Conservation (phyloP, 768 basidiomycete species). For the Lactarius akahatsu region DNA sequence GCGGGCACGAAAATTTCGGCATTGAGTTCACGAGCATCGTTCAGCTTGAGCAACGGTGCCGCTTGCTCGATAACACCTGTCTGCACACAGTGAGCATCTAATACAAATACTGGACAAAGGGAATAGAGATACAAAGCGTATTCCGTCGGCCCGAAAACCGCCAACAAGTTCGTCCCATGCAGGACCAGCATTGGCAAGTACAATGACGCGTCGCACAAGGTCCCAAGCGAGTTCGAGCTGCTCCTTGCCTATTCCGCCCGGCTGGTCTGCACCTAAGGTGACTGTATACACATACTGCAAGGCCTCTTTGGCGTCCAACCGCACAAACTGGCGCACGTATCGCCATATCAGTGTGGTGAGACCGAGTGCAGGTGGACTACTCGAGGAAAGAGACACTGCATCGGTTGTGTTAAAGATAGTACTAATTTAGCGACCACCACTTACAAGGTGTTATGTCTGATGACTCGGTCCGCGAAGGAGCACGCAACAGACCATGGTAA, state of each 20-base stretch:
- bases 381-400: constrained; percentile 70
- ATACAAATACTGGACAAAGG: not conserved
- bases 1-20: constrained; percentile 81
- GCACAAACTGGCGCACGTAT: constrained; percentile 89
- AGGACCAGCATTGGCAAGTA: constrained; percentile 71
- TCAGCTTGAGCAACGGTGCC: constrained; percentile 70
- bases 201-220: constrained; percentile 73
- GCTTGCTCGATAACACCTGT: constrained; percentile 87
- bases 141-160: constrained; percentile 86
- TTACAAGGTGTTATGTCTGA: constrained; percentile 81
- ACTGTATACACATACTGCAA: constrained; percentile 93
- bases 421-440: constrained; percentile 24
- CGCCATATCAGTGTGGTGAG: constrained; percentile 87
- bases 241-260: constrained; percentile 70
- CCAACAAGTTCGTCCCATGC: constrained; percentile 94
- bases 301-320: constrained; percentile 90
- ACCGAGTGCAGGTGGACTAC: constrained; percentile 68
- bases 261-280: constrained; percentile 72
- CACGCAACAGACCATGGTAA: constrained; percentile 88
- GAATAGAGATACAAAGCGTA: constrained; percentile 68
- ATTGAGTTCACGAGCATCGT: constrained; percentile 66
- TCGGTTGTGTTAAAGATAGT: not conserved
- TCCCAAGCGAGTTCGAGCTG: constrained; percentile 84
- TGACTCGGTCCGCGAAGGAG: constrained; percentile 77
- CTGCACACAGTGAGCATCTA: constrained; percentile 40